A percentile compares a stretch with the other conserved stretches of the same genome.
Conservation (phyloP, 23 red algal genomes). For the Gracilaria gracilis region DNA sequence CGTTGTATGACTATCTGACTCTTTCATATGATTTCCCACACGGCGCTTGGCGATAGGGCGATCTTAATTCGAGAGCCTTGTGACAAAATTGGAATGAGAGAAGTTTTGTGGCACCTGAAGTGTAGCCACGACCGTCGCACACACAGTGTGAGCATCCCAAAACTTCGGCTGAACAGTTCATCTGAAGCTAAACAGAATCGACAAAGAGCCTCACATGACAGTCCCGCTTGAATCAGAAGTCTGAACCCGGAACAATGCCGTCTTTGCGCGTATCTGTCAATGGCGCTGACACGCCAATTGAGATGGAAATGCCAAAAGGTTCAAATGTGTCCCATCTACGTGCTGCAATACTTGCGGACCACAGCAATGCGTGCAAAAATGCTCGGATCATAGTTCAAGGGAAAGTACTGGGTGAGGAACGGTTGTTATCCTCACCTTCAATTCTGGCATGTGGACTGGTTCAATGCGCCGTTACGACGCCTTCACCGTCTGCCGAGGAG, state of each 20-base stretch:
- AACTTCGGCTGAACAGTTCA: neutral
- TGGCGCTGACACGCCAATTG: constrained; percentile 1
- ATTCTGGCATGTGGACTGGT: constrained; percentile 37
- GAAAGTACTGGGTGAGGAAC: constrained; percentile 1
- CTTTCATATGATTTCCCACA: neutral
- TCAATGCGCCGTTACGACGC: constrained; percentile 29
- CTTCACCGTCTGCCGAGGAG: neutral
- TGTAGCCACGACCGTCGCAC: neutral
- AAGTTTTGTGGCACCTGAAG: neutral
- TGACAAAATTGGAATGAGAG: neutral
- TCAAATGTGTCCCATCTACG: constrained; percentile 1
- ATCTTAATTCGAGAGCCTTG: constrained; percentile 32
- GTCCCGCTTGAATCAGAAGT: neutral
- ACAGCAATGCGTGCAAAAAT: neutral
- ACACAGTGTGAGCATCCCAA: neutral
- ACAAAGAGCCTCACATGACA: neutral
- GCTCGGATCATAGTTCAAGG: constrained; percentile 18
- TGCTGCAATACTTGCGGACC: neutral
- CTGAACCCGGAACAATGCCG: neutral
- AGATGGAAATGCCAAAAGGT: constrained; percentile 17
- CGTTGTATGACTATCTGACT: too few species aligned
- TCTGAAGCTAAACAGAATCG: neutral
- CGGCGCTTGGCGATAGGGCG: neutral
- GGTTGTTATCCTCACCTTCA: constrained; percentile 18
- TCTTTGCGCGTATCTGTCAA: constrained; percentile 31